Base-by-base conservation (phyloP, 257 asterid genomes). In the Fraxinus americana region DNA sequence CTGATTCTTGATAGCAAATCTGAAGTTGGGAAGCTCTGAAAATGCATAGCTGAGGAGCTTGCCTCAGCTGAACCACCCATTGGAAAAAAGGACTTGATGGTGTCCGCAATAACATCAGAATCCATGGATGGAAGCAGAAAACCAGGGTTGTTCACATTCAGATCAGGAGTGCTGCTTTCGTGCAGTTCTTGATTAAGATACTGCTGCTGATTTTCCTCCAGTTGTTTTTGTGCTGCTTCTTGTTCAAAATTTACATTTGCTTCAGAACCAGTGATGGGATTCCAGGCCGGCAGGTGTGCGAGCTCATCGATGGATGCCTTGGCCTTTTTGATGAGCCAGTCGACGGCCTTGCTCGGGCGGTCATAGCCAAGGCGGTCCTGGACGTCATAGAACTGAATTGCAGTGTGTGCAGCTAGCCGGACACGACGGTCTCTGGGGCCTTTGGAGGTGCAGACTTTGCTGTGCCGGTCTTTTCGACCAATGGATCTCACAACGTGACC, bases 311-410 rank as follows among this genome's bases (percentile, higher is more conserved):
- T 96, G 81, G 99, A 89, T 10, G 91, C 50, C 75, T 96, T 91
- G 5, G 99, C 99, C 61, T 96, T 91, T 74, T 93, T 92, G 38
- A 96, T 96, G 45, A 96, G 91, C 99, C 99, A 96, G 74, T 96
- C 99, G 2, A 96, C 98, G 1, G 99, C 99, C 76, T 93, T 96
- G 80, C 99, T 96, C n/a, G 99, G 98, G 25, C 99, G 93, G 89
- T 96, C 99, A 75, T 93, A 93, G 57, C 99, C 99, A 3, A 96
- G 92, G 67, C 99, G 93, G 87, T 96, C 99, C 48, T 96, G 99
- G 7, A 96, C 98, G 76, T 96, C 99, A 85, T 96, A 96, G 84
- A 96, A 96, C 34, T 96, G 97, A 72, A 96, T 96, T 30, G 99
- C 99, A 11, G 99, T 96, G 81, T 91, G 96, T 3, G 99, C 98